A percentile compares a stretch with the other conserved stretches of the same genome.
Evolutionary conservation across 257 asterid species (phyloP).

Genomic region (Anisodus tanguticus): DNA sequence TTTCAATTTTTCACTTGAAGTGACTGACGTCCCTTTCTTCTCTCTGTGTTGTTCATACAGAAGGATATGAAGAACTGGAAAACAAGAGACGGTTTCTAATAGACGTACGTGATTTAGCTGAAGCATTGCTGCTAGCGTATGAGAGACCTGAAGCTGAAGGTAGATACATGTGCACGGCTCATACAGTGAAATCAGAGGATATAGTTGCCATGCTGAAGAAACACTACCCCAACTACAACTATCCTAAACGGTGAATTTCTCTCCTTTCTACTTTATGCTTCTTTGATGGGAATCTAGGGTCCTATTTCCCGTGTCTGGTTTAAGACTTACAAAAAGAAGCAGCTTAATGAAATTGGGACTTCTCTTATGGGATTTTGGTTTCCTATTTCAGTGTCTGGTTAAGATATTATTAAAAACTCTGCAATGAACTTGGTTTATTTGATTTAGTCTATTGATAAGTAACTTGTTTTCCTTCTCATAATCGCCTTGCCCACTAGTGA

Average conservation of each 20-base stretch:
- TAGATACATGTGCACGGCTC: conserved; percentile 68
- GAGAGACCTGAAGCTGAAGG: conserved; percentile 73
- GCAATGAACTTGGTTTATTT: not conserved
- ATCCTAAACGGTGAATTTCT: conserved; percentile 66
- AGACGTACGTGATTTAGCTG: conserved; percentile 78
- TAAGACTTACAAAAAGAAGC: not conserved
- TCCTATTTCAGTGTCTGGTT: not conserved
- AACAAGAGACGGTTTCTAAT: conserved; percentile 44
- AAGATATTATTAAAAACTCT: not conserved
- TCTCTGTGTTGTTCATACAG: conserved; percentile 36
- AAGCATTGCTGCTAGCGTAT: conserved; percentile 56
- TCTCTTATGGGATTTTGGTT: not conserved
- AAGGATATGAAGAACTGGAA: conserved; percentile 59
- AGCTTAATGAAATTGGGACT: not conserved
- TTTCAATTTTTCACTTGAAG: not conserved
- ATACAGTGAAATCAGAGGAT: conserved; percentile 39
- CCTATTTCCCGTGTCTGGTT: conserved; percentile 7
- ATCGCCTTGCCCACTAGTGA: not conserved
- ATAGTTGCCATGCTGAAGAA: conserved; percentile 55
- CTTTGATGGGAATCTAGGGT: not conserved
- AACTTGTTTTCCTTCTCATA: not conserved
- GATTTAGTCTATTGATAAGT: not conserved
- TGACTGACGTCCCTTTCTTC: not conserved
- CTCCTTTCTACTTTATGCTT: not conserved
- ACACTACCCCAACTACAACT: conserved; percentile 57